These are phyloP conservation scores for Solanum lignicaule DNA, from an alignment of 257 asterid species.

Conservation along the genomic window DNA sequence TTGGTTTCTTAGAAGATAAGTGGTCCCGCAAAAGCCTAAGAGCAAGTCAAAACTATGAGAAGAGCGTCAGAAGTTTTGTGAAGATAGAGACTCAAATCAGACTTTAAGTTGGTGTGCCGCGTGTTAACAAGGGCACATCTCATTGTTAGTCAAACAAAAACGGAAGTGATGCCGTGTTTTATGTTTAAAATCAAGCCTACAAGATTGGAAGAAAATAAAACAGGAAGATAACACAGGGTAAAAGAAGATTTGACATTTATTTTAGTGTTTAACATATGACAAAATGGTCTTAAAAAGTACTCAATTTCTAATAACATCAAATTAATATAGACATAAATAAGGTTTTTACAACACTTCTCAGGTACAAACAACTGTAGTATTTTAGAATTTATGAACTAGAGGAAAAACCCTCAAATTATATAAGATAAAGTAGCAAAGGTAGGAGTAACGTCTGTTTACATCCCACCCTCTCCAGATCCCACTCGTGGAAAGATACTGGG, in stretches of 20 bases:
- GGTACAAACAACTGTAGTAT: background rate
- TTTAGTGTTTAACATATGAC: background rate
- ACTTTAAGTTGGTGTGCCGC: rapidly evolving
- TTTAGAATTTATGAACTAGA: background rate
- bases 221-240: background rate
- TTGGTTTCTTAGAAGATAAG: background rate
- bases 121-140: background rate
- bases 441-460: background rate
- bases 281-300: background rate
- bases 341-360: background rate
- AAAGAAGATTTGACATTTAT: background rate
- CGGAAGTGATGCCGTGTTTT: no score
- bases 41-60: background rate
- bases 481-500: background rate
- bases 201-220: background rate
- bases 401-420: background rate
- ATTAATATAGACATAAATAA: background rate
- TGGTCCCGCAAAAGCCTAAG: background rate
- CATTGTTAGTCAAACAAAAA: background rate
- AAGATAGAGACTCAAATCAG: no score
- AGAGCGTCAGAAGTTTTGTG: no score
- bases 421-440: background rate
- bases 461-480: background rate
- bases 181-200: background rate
- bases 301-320: background rate